Percentiles rank a stretch among this genome's conserved stretches.
Evolutionary conservation across 2,329 filamentous ascomycete genomes (phyloP).

Genomic region (Diaporthe amygdali): DNA sequence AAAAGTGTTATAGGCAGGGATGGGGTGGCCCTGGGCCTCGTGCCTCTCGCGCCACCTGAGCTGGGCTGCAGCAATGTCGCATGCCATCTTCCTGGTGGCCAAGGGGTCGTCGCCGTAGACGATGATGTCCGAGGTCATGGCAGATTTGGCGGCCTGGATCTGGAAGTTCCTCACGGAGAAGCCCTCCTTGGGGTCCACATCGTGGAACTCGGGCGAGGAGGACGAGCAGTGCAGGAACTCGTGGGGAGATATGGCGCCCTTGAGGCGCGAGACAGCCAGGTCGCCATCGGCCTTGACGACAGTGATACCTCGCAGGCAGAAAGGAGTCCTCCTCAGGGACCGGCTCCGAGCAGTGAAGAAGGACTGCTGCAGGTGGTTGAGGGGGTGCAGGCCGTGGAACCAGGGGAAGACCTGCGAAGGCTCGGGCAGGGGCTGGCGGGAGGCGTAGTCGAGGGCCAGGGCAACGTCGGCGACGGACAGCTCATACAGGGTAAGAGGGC

Average conservation of each 20-base stretch:
- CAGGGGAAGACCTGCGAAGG: constrained; percentile 92
- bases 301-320: constrained; percentile 80
- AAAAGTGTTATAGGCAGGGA: constrained; percentile 85
- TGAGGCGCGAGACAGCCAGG: constrained; percentile 74
- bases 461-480: constrained; percentile 73
- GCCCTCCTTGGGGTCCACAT: constrained; percentile 84
- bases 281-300: constrained; percentile 90
- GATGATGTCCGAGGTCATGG: constrained; percentile 87
- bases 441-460: constrained; percentile 75
- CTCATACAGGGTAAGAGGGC: constrained; percentile 69
- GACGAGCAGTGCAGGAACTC: constrained; percentile 70
- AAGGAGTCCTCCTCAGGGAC: constrained; percentile 71
- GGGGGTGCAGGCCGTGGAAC: constrained; percentile 90
- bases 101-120: constrained; percentile 81
- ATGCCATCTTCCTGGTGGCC: constrained; percentile 66
- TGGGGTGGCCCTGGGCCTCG: constrained; percentile 56
- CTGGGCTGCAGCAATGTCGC: constrained; percentile 78
- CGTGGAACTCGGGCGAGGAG: constrained; percentile 68
- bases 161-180: constrained; percentile 98
- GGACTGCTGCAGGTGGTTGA: constrained; percentile 85
- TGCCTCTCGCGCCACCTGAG: constrained; percentile 73
- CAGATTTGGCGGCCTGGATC: constrained; percentile 89
- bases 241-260: constrained; percentile 82
- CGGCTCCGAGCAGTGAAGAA: constrained; percentile 86
- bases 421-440: constrained; percentile 82